Evolutionary conservation across 208 protist genomes (phyloP).

Genomic region (Porcisia deanei): DNA sequence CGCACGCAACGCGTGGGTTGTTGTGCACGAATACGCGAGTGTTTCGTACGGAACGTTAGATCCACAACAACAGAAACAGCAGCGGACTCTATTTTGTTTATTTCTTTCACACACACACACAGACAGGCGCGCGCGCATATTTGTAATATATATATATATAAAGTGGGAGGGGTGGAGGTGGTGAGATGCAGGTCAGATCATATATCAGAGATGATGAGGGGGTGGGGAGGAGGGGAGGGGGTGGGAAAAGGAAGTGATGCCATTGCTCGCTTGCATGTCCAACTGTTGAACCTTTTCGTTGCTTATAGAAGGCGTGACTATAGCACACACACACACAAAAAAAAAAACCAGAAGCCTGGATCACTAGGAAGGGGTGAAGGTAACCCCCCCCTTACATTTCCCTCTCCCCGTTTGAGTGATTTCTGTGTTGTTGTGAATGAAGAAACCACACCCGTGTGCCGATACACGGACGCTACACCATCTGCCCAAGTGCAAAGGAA

Average conservation of each 20-base stretch:
- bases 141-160: not conserved
- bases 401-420: no score
- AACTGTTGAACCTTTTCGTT: not conserved
- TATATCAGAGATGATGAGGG: not conserved
- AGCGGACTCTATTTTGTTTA: no score
- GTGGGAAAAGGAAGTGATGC: not conserved
- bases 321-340: no score
- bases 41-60: not conserved
- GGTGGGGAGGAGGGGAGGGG: not conserved
- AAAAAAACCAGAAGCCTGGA: not conserved
- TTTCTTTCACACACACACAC: not conserved
- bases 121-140: not conserved
- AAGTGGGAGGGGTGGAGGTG: not conserved
- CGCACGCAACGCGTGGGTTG: not conserved
- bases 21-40: not conserved
- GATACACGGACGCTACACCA: conserved; percentile 20
- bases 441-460: not conserved
- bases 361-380: not conserved
- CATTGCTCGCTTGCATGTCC: not conserved
- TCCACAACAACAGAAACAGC: not conserved
- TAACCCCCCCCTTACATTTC: not conserved
- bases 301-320: not conserved
- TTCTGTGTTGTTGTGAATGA: not conserved
- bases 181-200: not conserved
- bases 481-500: conserved; percentile 39